These are phyloP conservation scores for Fusarium zealandicum DNA, from an alignment of 2,329 filamentous ascomycete genomes.

Conservation along the genomic window DNA sequence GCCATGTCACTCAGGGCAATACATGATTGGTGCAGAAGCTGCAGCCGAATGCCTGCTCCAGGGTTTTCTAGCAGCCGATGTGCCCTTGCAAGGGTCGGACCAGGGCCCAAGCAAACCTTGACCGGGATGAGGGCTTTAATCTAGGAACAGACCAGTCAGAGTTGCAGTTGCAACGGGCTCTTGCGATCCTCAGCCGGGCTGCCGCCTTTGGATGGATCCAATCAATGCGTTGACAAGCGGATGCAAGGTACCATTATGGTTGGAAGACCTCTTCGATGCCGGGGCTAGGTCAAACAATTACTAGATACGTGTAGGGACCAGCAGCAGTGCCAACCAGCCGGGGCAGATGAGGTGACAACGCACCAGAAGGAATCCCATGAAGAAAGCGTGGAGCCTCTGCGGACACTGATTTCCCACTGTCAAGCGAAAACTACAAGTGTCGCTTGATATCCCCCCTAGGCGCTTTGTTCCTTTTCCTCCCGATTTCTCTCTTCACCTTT, in stretches of 20 bases:
- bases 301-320: no score
- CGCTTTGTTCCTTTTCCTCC: slow-evolving; percentile 13
- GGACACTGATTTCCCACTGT: slow-evolving; percentile 35
- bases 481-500: slow-evolving; percentile 20
- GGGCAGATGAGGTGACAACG: slow-evolving; percentile 37
- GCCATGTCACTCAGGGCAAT: slow-evolving; percentile 24
- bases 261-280: slow-evolving; percentile 32
- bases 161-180: slow-evolving; percentile 28
- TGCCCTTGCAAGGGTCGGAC: slow-evolving; percentile 30
- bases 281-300: slow-evolving; percentile 30
- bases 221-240: slow-evolving; percentile 26
- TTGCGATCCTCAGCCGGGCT: slow-evolving; percentile 34
- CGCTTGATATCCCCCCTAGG: slow-evolving; percentile 27
- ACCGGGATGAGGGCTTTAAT: slow-evolving; percentile 30
- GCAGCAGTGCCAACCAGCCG: slow-evolving; percentile 26
- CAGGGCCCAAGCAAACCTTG: slow-evolving; percentile 25
- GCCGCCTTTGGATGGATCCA: slow-evolving; percentile 20
- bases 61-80: slow-evolving; percentile 24
- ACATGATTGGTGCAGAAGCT: slow-evolving; percentile 31
- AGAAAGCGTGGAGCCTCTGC: slow-evolving; percentile 6
- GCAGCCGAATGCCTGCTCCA: slow-evolving; percentile 8
- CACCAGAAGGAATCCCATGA: slow-evolving; percentile 23
- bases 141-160: slow-evolving; percentile 41
- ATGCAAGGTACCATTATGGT: slow-evolving; percentile 38
- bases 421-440: slow-evolving; percentile 42